Base-by-base conservation (phyloP, 441 rosid genomes). In the Syzygium malaccense region DNA sequence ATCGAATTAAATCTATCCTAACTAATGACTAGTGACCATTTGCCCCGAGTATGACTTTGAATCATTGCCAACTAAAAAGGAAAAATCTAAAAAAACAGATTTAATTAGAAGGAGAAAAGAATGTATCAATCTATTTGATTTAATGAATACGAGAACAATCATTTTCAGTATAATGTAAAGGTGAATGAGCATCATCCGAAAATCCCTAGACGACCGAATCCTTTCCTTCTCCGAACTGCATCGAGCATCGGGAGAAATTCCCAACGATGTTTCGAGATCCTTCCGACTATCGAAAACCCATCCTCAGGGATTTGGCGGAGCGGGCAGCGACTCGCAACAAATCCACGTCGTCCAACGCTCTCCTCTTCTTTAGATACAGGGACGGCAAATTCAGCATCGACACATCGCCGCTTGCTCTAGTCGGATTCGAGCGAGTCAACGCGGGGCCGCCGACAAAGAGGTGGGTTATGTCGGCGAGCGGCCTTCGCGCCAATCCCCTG, bases 391-490 rank as follows among this genome's bases (percentile, higher is more conserved):
- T 28, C 87, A 13, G 48, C 48, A 55, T 56, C 88, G 14, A 64
- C 7, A 25, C 49, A 33, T 30, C 32, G 14, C 54, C 0, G 3
- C 54, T 56, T 18, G 66, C 30, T 41, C 83, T 23, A 55, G 83
- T 28, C 9, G 87, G 85, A 15, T 85, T 23, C 33, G 84, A 88
- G 5, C 83, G 89, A 85, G 85, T 32, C 62, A 54, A 14, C 4
- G 41, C 45, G 79, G 87, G 4, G 37, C 33, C 4, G 83, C 54
- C 8, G 57, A 71, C 5, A 33, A 89, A 78, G 86, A 86, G 88
- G 86, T 49, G 86, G 57, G 90, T 86, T 45, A 86, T 37, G 55
- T 89, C 88, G 20, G 75, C 88, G 2, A 89, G 88, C 25, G 90
- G 88, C 88, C 86, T 58, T 25, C 90, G 45, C 18, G 41, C 86